Percentiles rank a stretch among this genome's conserved stretches.
These are phyloP conservation scores for Canariomyces notabilis DNA, from an alignment of 2,329 filamentous ascomycete species.

Conservation along the genomic window DNA sequence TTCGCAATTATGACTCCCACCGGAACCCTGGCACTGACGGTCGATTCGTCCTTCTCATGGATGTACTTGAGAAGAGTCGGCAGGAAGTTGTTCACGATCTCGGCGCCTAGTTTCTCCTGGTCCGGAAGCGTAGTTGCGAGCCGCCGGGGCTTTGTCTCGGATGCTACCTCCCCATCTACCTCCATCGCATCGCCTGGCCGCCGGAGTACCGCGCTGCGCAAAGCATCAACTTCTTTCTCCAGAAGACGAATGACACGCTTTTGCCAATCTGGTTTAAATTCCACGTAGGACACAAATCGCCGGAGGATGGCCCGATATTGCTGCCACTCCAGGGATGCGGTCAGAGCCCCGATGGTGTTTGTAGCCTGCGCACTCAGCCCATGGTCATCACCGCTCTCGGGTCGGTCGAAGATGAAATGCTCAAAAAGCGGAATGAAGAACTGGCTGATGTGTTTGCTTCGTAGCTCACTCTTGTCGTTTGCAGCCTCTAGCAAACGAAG, in stretches of 20 bases:
- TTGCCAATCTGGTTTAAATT: slow-evolving; percentile 73
- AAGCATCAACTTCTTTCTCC: slow-evolving; percentile 72
- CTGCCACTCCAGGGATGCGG: slow-evolving; percentile 77
- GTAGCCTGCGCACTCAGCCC: slow-evolving; percentile 83
- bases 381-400: slow-evolving; percentile 69
- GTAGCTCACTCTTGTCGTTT: slow-evolving; percentile 59
- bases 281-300: slow-evolving; percentile 77
- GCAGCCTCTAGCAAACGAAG: slow-evolving; percentile 69
- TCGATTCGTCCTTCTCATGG: slow-evolving; percentile 90
- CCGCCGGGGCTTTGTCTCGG: slow-evolving; percentile 30
- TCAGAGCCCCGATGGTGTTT: slow-evolving; percentile 69
- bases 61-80: slow-evolving; percentile 78
- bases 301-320: slow-evolving; percentile 83
- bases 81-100: slow-evolving; percentile 70
- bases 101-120: slow-evolving; percentile 61
- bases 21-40: slow-evolving; percentile 87
- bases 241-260: slow-evolving; percentile 82
- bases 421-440: slow-evolving; percentile 90
- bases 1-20: slow-evolving; percentile 87
- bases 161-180: slow-evolving; percentile 31
- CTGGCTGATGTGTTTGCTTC: slow-evolving; percentile 72
- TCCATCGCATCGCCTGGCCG: slow-evolving; percentile 38
- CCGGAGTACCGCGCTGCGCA: slow-evolving; percentile 50
- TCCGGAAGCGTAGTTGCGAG: slow-evolving; percentile 64
- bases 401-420: slow-evolving; percentile 84